Evolutionary conservation across 164 flowering plant genomes (phyloP).

Genomic region (Sextonia rubra): DNA sequence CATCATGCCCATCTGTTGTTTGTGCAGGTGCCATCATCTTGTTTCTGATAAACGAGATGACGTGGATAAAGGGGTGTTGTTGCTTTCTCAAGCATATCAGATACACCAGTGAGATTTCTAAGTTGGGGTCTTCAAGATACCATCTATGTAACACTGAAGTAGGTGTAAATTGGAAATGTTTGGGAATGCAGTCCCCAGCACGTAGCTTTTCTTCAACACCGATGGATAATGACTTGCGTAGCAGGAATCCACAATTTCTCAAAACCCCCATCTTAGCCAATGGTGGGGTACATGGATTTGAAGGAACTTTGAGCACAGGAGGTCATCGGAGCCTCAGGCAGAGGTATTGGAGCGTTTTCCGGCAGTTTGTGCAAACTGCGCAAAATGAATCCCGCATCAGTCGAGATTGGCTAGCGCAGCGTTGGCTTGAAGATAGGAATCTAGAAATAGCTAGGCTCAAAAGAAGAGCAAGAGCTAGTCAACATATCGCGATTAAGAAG

Average conservation of each 20-base stretch:
- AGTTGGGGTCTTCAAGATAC: slow-evolving; percentile 1
- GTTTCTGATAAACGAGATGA: slow-evolving; percentile 11
- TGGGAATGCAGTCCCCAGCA: background rate
- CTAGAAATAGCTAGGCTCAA: slow-evolving; percentile 17
- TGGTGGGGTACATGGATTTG: slow-evolving; percentile 1
- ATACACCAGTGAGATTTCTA: slow-evolving; percentile 1
- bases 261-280: background rate
- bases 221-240: background rate
- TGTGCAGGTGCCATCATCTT: slow-evolving; percentile 5
- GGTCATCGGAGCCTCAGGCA: slow-evolving; percentile 11
- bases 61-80: slow-evolving; percentile 13
- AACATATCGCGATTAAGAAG: slow-evolving; percentile 10
- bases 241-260: background rate
- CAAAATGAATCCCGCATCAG: slow-evolving; percentile 31
- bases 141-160: slow-evolving; percentile 2
- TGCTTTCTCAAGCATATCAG: slow-evolving; percentile 8
- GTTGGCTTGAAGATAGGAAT: slow-evolving; percentile 59
- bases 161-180: background rate
- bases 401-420: slow-evolving; percentile 60
- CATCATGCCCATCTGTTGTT: too few species aligned
- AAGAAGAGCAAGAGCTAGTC: slow-evolving; percentile 23
- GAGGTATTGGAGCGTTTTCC: slow-evolving; percentile 8
- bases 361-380: slow-evolving; percentile 18
- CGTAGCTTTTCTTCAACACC: background rate
- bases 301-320: slow-evolving; percentile 1